Evolutionary conservation across 306 rosid genomes (phyloP), one percentile per base, ranked within the genome.

Genomic region (Cajanus cajan): DNA sequence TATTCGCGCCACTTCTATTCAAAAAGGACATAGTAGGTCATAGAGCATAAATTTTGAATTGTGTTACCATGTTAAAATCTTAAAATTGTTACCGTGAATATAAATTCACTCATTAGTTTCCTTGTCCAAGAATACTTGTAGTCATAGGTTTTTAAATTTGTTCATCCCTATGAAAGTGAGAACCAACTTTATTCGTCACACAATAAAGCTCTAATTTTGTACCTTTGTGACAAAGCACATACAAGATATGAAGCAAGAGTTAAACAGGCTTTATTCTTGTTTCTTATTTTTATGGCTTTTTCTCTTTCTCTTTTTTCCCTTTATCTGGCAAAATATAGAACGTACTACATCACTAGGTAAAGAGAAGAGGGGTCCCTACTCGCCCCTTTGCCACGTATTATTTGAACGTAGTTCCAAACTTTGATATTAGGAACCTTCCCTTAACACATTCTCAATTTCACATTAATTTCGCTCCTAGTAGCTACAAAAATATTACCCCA

Each of bases 171-270:
- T 64, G 70, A 61, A 80, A 67, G 72, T 14, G 47, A 57, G 55
- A 65, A n/a, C 62, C 81, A 82, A 58, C 81, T 76, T 82, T 75
- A 76, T 82, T 68, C 50, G 0, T 58, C 11, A 39, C 71, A 64
- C 19, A 61, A 14, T 41, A 41, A 41, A 41, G 47, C 47, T 0
- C 0, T 41, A 41, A 41, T 10, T 41, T 41, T 8, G 24, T 15
- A 11, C 55, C 63, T 41, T 54, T 77, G 52, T 77, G 11, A 8
- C 36, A 66, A 83, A 66, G 77, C 58, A 66, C 22, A 73, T 54
- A 37, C 39, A 64, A 71, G 16, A 62, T 16, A 31, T 36, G 78
- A 45, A 70, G 54, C 74, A 82, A 69, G 39, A n/a, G 19, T 61
- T 19, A 43, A 43, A 28, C 66, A 74, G 50, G 19, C 80, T 76